Evolutionary conservation across 352 stramenopile genomes (phyloP), one percentile per base, ranked within the genome.

Genomic region (Globisporangium iwayamae): DNA sequence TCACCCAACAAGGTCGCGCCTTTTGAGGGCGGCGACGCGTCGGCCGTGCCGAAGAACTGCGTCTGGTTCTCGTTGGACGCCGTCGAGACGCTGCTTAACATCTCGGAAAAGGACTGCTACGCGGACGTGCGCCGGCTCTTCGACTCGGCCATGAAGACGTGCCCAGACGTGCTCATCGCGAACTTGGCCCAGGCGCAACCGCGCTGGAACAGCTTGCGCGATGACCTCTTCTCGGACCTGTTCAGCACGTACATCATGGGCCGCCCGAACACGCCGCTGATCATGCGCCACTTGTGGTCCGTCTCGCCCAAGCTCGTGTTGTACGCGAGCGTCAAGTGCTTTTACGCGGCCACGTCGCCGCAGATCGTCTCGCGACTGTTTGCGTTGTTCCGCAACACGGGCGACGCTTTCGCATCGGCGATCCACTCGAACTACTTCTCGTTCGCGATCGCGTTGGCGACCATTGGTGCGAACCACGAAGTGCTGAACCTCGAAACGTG

Each of bases 391-490:
- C 83, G 85, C 41, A 94, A 91, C 69, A 96, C 87, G 11, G 85
- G 84, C 55, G 87, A 96, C 54, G 69, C 87, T 10, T 93, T 93
- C 54, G 78, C 83, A 2, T 89, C 82, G 20, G 81, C 83, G 56
- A 91, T 96, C 57, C 81, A 93, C 69, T 93, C 85, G 57, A 94
- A 96, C 73, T 96, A 94, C 58, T 96, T 92, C 60, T 94, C 87
- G 66, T 94, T 96, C 73, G 85, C 83, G 51, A 72, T 94, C 36
- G 81, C 82, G 4, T 62, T 96, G 34, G 87, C 87, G 9, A 87
- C 89, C 11, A 91, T 96, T 73, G 87, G 83, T 53, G 85, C 87
- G 36, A 96, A 96, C 69, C 85, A 96, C 63, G 85, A 96, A 55
- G 85, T 93, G 45, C 71, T 96, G 39, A 89, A 83, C 41, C 63